Conservation (phyloP, 2,329 filamentous ascomycete species). For the Cladosporium halotolerans region DNA sequence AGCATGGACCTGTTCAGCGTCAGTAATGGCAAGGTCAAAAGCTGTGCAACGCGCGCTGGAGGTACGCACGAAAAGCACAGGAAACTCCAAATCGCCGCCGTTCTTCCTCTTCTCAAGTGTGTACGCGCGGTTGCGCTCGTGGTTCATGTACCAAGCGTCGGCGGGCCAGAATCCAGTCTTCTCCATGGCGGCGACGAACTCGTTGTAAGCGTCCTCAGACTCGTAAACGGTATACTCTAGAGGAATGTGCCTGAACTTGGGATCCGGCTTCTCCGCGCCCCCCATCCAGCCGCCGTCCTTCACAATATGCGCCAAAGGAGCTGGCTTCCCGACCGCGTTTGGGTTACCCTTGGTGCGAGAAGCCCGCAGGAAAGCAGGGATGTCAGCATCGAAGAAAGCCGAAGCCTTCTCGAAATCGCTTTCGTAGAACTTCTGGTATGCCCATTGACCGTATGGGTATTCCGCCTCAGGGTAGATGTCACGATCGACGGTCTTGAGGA, state of each 20-base stretch:
- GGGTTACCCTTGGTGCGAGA: conserved; percentile 25
- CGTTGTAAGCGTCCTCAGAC: conserved; percentile 26
- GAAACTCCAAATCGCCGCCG: conserved; percentile 29
- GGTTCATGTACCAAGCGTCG: conserved; percentile 40
- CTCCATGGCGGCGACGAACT: conserved; percentile 32
- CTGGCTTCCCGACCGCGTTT: conserved; percentile 23
- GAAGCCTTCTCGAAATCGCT: conserved; percentile 20
- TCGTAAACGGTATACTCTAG: conserved; percentile 22
- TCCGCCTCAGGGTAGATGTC: conserved; percentile 41
- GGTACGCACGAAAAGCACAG: conserved; percentile 27
- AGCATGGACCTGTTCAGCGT: conserved; percentile 27
- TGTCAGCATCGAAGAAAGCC: conserved; percentile 16
- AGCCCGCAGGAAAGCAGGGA: conserved; percentile 23
- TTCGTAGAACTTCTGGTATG: conserved; percentile 32
- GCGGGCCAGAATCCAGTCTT: conserved; percentile 36
- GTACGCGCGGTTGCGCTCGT: conserved; percentile 38
- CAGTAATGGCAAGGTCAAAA: too few relatives aligned
- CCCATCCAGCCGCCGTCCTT: conserved; percentile 30
- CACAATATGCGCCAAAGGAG: conserved; percentile 15
- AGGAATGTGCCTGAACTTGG: conserved; percentile 27
- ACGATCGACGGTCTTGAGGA: conserved; percentile 36
- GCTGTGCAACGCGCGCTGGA: too few relatives aligned
- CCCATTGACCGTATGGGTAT: conserved; percentile 34
- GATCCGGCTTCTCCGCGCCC: conserved; percentile 21
- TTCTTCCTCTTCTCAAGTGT: conserved; percentile 33